Conservation (phyloP, 306 rosid genomes). For the Macrotyloma uniflorum region DNA sequence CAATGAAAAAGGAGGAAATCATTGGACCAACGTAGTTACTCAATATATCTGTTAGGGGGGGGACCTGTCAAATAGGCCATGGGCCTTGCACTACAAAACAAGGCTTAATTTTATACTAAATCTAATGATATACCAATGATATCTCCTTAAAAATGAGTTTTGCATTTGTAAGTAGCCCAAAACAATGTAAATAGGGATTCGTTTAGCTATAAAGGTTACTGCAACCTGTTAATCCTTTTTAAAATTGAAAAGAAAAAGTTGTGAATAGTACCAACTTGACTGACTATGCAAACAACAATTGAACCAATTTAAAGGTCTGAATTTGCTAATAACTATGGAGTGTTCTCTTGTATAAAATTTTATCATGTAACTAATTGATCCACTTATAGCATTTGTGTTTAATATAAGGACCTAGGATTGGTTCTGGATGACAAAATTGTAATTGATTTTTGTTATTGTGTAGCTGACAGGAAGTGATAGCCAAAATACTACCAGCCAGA, state of each 20-base stretch:
- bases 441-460: slow-evolving; percentile 30
- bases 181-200: neutral
- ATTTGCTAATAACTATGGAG: neutral
- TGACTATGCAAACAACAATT: neutral
- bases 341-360: slow-evolving; percentile 16
- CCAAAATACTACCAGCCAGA: slow-evolving; percentile 39
- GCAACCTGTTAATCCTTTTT: neutral
- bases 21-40: neutral
- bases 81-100: neutral
- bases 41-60: neutral
- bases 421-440: slow-evolving; percentile 23
- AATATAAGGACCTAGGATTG: neutral
- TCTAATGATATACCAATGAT: neutral
- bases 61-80: neutral
- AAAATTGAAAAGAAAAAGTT: neutral
- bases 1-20: neutral
- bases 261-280: neutral
- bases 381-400: neutral
- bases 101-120: neutral
- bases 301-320: slow-evolving; percentile 8
- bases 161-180: neutral
- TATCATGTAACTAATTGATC: neutral
- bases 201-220: slow-evolving; percentile 1
- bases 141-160: neutral
- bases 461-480: slow-evolving; percentile 75